Percentiles rank a stretch among this genome's conserved stretches.
These are phyloP conservation scores for Triangularia setosa DNA, from an alignment of 2,329 filamentous ascomycete species.

Conservation along the genomic window DNA sequence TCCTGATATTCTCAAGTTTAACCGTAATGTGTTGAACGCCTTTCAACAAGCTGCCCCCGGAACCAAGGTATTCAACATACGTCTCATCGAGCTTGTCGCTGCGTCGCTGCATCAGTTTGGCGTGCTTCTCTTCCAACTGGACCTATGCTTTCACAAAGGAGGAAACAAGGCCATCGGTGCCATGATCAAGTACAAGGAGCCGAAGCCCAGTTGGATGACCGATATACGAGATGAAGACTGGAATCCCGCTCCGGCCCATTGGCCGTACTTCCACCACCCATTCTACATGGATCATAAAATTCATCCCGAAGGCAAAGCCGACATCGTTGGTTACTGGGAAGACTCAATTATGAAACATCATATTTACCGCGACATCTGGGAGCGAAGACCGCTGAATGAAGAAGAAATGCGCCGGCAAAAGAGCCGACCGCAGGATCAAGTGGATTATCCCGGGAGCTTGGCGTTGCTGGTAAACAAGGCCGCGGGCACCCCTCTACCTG, in stretches of 20 bases:
- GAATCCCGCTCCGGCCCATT: not conserved
- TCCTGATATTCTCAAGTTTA: constrained; percentile 3
- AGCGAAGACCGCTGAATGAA: not conserved
- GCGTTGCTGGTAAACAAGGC: not conserved
- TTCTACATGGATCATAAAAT: not conserved
- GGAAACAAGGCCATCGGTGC: constrained; percentile 1
- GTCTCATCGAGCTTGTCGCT: constrained; percentile 12
- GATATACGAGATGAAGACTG: constrained; percentile 1
- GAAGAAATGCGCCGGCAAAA: not conserved
- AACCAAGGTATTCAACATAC: not conserved
- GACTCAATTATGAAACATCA: not conserved
- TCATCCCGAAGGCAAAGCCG: not conserved
- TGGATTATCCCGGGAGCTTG: not conserved
- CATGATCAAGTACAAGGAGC: not conserved
- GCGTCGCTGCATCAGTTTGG: constrained; percentile 7
- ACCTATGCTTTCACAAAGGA: constrained; percentile 1
- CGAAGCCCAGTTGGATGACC: no score
- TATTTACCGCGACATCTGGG: constrained; percentile 8
- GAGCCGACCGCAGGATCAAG: not conserved
- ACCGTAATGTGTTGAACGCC: not conserved
- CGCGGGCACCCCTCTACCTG: not conserved
- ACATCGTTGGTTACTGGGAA: constrained; percentile 9
- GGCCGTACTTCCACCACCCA: constrained; percentile 4
- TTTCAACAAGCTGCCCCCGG: constrained; percentile 1
- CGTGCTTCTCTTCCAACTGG: constrained; percentile 4